Evolutionary conservation across 2,329 filamentous ascomycete genomes (phyloP).

Genomic region (Onygena corvina): DNA sequence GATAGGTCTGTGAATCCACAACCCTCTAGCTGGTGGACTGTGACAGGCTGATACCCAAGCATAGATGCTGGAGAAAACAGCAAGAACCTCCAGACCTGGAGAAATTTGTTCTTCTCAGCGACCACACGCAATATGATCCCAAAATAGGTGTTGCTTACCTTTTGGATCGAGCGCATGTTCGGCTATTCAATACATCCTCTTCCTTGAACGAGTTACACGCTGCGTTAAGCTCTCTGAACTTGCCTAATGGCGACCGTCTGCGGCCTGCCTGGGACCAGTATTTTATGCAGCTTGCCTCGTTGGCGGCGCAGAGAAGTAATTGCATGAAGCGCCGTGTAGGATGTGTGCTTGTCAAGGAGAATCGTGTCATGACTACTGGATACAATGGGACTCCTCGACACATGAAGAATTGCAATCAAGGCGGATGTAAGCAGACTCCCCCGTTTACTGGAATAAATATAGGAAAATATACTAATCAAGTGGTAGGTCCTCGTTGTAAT

Average conservation of each 20-base stretch:
- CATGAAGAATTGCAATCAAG: conserved; percentile 79
- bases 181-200: conserved; percentile 71
- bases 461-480: not conserved
- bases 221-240: conserved; percentile 60
- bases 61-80: conserved; percentile 39
- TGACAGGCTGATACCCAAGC: conserved; percentile 6
- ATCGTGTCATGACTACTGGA: conserved; percentile 82
- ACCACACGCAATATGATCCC: conserved; percentile 60
- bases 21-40: not conserved
- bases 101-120: conserved; percentile 51
- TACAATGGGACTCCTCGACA: conserved; percentile 96
- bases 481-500: conserved; percentile 60
- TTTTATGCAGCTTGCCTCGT: conserved; percentile 91
- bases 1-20: conserved; percentile 32
- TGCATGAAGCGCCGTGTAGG: conserved; percentile 98
- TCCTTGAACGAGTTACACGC: conserved; percentile 59
- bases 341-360: conserved; percentile 77
- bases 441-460: not conserved
- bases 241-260: conserved; percentile 65
- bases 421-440: conserved; percentile 52
- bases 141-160: conserved; percentile 59
- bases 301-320: conserved; percentile 82
- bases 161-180: conserved; percentile 68
- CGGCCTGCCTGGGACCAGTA: conserved; percentile 92
- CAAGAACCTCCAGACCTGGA: conserved; percentile 44